A percentile compares a stretch with the other conserved stretches of the same genome.
These are phyloP conservation scores for Tolypocladium tundrense DNA, from an alignment of 2,329 filamentous ascomycete species.

Conservation along the genomic window DNA sequence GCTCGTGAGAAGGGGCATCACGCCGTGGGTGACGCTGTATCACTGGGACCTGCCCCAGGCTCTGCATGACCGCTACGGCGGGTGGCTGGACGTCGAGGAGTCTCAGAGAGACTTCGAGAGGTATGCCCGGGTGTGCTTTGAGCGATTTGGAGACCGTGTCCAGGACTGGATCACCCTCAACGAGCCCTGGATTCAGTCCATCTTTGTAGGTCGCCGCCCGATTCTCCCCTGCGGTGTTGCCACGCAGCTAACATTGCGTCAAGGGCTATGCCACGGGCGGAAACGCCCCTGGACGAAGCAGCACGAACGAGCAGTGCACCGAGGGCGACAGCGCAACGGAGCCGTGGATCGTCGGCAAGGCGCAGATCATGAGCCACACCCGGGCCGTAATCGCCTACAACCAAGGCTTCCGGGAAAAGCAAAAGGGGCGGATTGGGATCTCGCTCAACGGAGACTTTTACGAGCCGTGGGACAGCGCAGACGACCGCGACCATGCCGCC, in stretches of 20 bases:
- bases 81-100: conserved; percentile 20
- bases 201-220: conserved; percentile 15
- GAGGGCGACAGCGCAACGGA: conserved; percentile 22
- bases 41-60: conserved; percentile 46
- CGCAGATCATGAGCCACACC: conserved; percentile 24
- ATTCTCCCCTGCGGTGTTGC: background rate
- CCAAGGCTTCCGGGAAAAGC: conserved; percentile 16
- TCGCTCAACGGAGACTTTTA: conserved; percentile 27
- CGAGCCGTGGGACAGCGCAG: conserved; percentile 21
- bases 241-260: background rate
- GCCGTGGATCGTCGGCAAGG: conserved; percentile 24
- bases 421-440: conserved; percentile 23
- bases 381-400: conserved; percentile 20
- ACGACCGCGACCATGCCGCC: conserved; percentile 16
- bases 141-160: conserved; percentile 29
- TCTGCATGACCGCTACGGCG: conserved; percentile 25
- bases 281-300: conserved; percentile 21
- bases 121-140: conserved; percentile 25
- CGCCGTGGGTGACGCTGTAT: conserved; percentile 52
- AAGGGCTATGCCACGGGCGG: conserved; percentile 22
- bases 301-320: conserved; percentile 8
- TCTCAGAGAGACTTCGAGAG: conserved; percentile 23
- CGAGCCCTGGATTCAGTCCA: conserved; percentile 26
- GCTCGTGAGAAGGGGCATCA: conserved; percentile 44
- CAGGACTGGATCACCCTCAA: conserved; percentile 29